These are phyloP conservation scores for Colletotrichum neosansevieriae DNA, from an alignment of 2,329 filamentous ascomycete genomes.

Conservation along the genomic window DNA sequence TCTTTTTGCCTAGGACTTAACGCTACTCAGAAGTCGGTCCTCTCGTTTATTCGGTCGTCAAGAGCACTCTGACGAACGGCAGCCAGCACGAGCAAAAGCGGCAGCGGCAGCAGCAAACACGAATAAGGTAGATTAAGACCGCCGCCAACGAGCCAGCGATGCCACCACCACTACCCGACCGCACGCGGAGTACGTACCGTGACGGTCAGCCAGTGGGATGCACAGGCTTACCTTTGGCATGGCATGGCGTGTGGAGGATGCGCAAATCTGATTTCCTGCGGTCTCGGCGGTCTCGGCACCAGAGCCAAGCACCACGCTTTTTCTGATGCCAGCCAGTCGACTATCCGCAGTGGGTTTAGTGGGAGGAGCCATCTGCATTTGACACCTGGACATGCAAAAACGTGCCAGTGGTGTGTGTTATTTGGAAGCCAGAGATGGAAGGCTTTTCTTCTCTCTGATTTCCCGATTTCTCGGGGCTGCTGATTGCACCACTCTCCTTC, in stretches of 20 bases:
- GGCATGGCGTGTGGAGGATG: constrained; percentile 15
- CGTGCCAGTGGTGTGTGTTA: background rate
- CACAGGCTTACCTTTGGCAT: background rate
- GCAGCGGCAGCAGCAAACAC: background rate
- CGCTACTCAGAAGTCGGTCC: background rate
- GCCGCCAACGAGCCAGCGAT: too few relatives aligned
- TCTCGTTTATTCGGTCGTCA: background rate
- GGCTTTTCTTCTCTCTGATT: background rate
- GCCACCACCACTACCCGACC: too few relatives aligned
- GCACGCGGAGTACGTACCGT: too few relatives aligned
- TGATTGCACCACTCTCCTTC: constrained; percentile 23
- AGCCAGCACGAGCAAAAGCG: background rate
- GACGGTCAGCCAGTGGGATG: constrained; percentile 2
- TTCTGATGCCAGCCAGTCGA: constrained; percentile 26
- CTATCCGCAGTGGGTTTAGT: constrained; percentile 11
- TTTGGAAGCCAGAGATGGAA: background rate
- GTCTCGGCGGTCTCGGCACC: constrained; percentile 39
- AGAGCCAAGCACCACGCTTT: constrained; percentile 21
- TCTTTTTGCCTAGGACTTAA: background rate
- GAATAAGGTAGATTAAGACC: too few relatives aligned
- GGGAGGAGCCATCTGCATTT: background rate
- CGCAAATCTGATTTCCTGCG: constrained; percentile 32
- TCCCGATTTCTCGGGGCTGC: constrained; percentile 7
- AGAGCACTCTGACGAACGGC: background rate
- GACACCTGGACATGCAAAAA: constrained; percentile 13